Evolutionary conservation across 148 eudicot genomes (phyloP), one percentile per base, ranked within the genome.

Genomic region (Spergularia bocconei): DNA sequence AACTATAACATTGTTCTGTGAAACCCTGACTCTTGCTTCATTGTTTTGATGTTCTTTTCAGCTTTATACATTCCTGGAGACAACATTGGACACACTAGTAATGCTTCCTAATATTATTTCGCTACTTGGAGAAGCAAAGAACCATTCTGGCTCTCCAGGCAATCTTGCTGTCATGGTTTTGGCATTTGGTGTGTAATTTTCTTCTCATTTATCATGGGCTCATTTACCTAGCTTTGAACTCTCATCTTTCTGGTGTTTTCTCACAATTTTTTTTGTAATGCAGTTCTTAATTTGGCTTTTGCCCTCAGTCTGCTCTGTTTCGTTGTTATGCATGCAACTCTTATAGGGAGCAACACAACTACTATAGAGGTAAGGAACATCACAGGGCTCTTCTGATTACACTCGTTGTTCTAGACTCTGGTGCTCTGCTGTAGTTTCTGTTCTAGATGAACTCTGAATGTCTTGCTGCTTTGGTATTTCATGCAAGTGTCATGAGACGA

Each of bases 221-320:
- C 52, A 14, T 54, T 60, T 50, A 55, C 64, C 25, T 71, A 36
- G 33, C 70, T 70, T 70, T 63, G 48, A 69, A 47, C 72, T 83
- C 83, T 85, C 85, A 79, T 82, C 21, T 48, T 56, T 74, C 72
- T 39, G 53, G 57, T 75, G 70, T 83, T 44, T 77, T 75, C 88
- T 88, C 85, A 87, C 85, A 82, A 85, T 86, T 83, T 78, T 79
- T 85, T 60, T 82, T 79, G 84, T 86, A 79, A 82, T 89, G 97
- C 98, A 93, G 98, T 93, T 85, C 80, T 93, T 59, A 93, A 91
- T 83, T 77, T 93, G 75, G 97, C 97, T 76, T 93, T 93, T 83
- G 84, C 90, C 56, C 85, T 93, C 80, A 89, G 98, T 76, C 93
- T 93, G 52, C 89, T 91, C 61, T 91, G 98, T 81, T 93, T 93